Base-by-base conservation (phyloP, 2,329 filamentous ascomycete species). In the Pseudogymnoascus sp. region DNA sequence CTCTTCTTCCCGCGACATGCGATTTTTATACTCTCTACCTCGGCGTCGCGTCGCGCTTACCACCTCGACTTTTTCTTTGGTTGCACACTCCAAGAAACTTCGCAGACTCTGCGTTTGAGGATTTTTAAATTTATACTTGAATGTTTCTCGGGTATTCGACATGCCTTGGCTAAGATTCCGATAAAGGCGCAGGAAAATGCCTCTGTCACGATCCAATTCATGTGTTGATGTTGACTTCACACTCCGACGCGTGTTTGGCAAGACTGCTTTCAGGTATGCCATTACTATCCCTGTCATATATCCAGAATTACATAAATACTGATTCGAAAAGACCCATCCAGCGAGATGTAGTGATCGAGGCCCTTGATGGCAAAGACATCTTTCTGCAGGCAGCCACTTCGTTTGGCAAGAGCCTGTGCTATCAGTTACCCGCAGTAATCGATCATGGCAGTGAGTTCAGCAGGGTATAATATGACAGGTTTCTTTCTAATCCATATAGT, bases 361-460 rank as follows among this genome's bases (percentile, higher is more conserved):
- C 90, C 2, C 81, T 97, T 7, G 85, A 89, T 63, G 89, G 91
- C 14, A 82, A 93, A 66, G 93, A 98, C 87, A 89, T 98, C 46
- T 97, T 96, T 72, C 83, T 98, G 0, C 93, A 97, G 75, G 93
- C 93, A 56, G 90, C 90, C 62, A 93, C 90, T 2, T 91, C 89
- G 8, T 97, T 97, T 74, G 93, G 93, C 43, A 97, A 97, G 76
- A 96, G 91, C 71, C 76, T 97, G 61, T 97, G 93, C 77, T 97
- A 93, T 73, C 93, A 97, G 74, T 81, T 97, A 1, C 93, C 93
- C 7, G 93, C 93, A 24, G 87, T 97, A 33, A 87, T 96, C 63
- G 89, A 93, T 70, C 85, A 88, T 74, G 93, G 93, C 67, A 91
- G 90, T 92, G 78, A 71, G 87, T 37, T 28, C 19, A n/a, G 5